phyloP scores from a whole-genome alignment of 352 stramenopile genomes.

The Phytophthora litchii region DNA sequence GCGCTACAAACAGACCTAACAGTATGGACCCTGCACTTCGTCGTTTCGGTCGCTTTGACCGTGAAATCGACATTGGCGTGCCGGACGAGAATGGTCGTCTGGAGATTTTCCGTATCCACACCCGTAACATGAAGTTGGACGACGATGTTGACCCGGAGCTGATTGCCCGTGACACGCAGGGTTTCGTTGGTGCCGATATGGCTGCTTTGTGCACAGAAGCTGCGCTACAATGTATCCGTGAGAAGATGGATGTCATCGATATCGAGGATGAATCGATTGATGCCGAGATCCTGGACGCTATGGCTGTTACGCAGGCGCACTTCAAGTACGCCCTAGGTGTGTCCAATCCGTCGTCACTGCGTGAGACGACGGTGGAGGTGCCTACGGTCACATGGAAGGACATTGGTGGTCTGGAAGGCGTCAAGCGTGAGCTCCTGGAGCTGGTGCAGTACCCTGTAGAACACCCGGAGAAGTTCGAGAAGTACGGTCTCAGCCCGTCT shows the following conservation, averaged over 20 bases:
- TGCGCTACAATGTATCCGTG: conserved; percentile 98
- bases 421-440: conserved; percentile 99
- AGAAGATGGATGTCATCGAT: conserved; percentile 99
- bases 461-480: conserved; percentile 99
- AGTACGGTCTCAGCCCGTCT: conserved; percentile 94
- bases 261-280: conserved; percentile 99
- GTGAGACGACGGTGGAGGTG: conserved; percentile 99
- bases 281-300: conserved; percentile 98
- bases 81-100: conserved; percentile 98
- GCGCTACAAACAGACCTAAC: conserved; percentile 99
- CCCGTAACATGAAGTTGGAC: conserved; percentile 99
- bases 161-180: conserved; percentile 98
- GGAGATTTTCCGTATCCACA: conserved; percentile 99
- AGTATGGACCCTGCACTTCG: conserved; percentile 97
- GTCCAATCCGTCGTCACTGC: conserved; percentile 98
- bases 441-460: conserved; percentile 99
- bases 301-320: conserved; percentile 98
- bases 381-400: conserved; percentile 99
- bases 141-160: conserved; percentile 98
- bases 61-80: conserved; percentile 99
- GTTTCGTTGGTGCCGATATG: conserved; percentile 99
- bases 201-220: conserved; percentile 98
- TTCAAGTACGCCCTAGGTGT: conserved; percentile 98
- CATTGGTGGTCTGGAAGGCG: conserved; percentile 98
- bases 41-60: conserved; percentile 98